Base-by-base conservation (phyloP, 2,329 filamentous ascomycete genomes). In the Aaosphaeria arxii region DNA sequence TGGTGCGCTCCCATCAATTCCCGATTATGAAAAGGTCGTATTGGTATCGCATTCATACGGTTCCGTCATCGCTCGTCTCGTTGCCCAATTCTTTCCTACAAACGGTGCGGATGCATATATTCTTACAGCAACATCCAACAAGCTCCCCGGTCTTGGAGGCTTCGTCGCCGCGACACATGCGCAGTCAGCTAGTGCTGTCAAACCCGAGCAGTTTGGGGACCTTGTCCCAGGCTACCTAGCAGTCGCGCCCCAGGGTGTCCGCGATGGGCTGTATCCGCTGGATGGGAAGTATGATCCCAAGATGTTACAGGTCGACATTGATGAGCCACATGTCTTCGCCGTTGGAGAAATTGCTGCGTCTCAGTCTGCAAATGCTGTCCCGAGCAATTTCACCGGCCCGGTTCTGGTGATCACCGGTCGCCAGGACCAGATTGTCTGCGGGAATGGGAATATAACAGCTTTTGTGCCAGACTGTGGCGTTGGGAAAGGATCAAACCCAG, bases 31-130 rank as follows among this genome's bases (percentile, higher is more conserved):
- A 17, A 67, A 77, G 54, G 64, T 80, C 31, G 70, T 81, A 7
- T 81, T 85, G 62, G 71, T 83, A 13, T 83, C 82, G 17, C 82
- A 86, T 70, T 81, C 77, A 0, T 85, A 82, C 55, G 82, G 83
- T 31, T 82, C 81, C 0, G 64, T 74, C 13, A n/a, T 31, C 76
- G 80, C 55, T 77, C 74, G 7, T n/a, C n/a, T 82, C 81, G 63
- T 71, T 62, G 11, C 70, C 84, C 33, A 73, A 76, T 7, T 71
- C 71, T 45, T 63, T 66, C 52, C 64, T 54, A 79, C 79, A 1
- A 55, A 70, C 44, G 61, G 78, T 44, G 78, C 76, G 40, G 76
- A 84, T 52, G 80, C 74, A 36, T 72, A 85, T 45, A 67, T 82
- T 46, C 70, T 85, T 5, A 83, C 81, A 1, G 82, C 82, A 3